Evolutionary conservation across 495 filamentous ascomycete genomes (phyloP), one percentile per base, ranked within the genome.

Genomic region (Penicillium simplicissimum): DNA sequence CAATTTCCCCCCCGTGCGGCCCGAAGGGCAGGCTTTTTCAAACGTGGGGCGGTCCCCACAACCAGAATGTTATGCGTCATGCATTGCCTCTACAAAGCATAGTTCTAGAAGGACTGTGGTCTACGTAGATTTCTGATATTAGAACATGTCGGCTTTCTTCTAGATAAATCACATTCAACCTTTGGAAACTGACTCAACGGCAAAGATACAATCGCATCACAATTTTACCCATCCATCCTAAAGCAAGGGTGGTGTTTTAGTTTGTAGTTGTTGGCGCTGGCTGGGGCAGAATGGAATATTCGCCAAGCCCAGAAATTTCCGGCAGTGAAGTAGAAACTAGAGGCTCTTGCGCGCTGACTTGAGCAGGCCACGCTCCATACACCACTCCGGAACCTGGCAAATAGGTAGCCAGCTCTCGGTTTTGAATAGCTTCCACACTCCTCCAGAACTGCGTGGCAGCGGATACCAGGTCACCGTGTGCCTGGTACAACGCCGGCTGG

Each of bases 371-470:
- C 34, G 47, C 48, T 37, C 23, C 43, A 21, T 64, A 43, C 42
- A 64, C 51, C 19, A 64, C 52, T 54, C 58, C 57, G 7, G 57
- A 61, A 37, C 62, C 54, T n/a, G n/a, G n/a, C n/a, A n/a, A n/a
- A 60, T 56, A 64, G 21, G 62, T 57, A 60, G 52, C 62, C 36
- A 64, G 52, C 59, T 54, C 11, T 52, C 40, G 49, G 60, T 63
- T 63, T 36, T 58, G 60, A 42, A 63, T 31, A 21, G 45, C 55
- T 14, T 55, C 56, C 42, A 56, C 55, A 42, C 40, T 38, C 28
- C 35, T 64, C 56, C 49, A 55, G 55, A 54, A 65, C 56, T 31
- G 47, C 38, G 58, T 60, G 43, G 62, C 56, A 47, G 52, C 53
- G 0, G 52, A 60, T 11, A 65, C 58, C 28, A 65, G 53, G 8